Base-by-base conservation (phyloP, 2,329 filamentous ascomycete genomes). In the Phialophora expanda region DNA sequence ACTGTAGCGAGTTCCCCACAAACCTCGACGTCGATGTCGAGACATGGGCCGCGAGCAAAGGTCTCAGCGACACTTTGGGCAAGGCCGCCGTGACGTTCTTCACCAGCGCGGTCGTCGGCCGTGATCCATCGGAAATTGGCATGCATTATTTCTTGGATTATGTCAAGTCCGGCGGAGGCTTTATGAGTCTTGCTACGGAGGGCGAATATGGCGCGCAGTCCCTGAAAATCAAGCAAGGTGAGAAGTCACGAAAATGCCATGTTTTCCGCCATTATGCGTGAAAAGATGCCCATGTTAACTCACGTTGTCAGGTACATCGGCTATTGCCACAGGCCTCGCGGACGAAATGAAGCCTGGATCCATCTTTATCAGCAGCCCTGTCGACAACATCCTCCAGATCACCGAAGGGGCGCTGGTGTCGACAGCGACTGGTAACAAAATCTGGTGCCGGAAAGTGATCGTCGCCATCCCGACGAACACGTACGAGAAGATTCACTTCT, bases 91-190 rank as follows among this genome's bases (percentile, higher is more conserved):
- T 65, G 57, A 60, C 41, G 17, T 61, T 61, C 1, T 48, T 81
- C 0, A 74, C 74, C 1, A 79, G 76, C 1, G 78, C 78, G 0
- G 76, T 71, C 1, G 76, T 84, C 1, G 84, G 84, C 1, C 73
- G 80, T 1, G 82, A 85, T 26, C 78, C 84, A 0, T 64, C 62
- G 1, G 82, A 86, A 6, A 70, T 85, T 3, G 82, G 79, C 3
- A 83, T 84, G 0, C 72, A 84, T 1, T 87, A 76, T 70, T 85
- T 87, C 68, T 76, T 87, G 12, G 78, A 85, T 70, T 86, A 87
- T 74, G 82, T 81, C 77, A 82, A 80, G 67, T 79, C 78, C 4
- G 82, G 83, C 3, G 80, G 80, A 2, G 85, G 86, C 0, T 74
- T 87, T 0, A 64, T 83, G 62, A 75, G 79, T 41, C 83, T 87